Percentiles rank a stretch among this genome's conserved stretches.
These are phyloP conservation scores for Amanita polypyramis DNA, from an alignment of 768 basidiomycete species.

Conservation along the genomic window DNA sequence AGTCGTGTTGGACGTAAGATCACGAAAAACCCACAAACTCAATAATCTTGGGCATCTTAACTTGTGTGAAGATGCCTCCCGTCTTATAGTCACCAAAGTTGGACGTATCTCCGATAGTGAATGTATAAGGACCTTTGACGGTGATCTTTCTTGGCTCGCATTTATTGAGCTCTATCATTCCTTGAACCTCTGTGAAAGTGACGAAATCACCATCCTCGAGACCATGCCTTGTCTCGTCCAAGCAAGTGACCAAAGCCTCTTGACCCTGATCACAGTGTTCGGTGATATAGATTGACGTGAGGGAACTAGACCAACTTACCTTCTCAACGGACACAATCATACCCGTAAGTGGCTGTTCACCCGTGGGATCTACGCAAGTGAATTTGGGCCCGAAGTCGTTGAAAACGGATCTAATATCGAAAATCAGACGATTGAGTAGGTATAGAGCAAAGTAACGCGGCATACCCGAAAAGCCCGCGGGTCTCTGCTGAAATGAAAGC, in stretches of 20 bases:
- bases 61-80: conserved; percentile 95
- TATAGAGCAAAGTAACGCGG: not conserved
- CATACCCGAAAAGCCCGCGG: conserved; percentile 88
- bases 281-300: not conserved
- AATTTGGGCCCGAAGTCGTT: conserved; percentile 96
- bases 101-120: conserved; percentile 88
- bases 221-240: conserved; percentile 96
- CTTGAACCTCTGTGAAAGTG: conserved; percentile 92
- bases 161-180: conserved; percentile 85
- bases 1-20: conserved; percentile 2
- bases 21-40: conserved; percentile 63
- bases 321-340: conserved; percentile 95
- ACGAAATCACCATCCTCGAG: conserved; percentile 98
- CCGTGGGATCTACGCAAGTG: conserved; percentile 95
- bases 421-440: not conserved
- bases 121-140: conserved; percentile 97
- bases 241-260: conserved; percentile 90
- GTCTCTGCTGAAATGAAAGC: conserved; percentile 90
- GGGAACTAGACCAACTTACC: conserved; percentile 27
- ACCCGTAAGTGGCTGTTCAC: conserved; percentile 85
- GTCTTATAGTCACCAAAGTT: conserved; percentile 64
- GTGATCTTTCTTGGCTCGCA: conserved; percentile 87
- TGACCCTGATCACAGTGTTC: conserved; percentile 39
- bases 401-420: conserved; percentile 64
- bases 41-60: conserved; percentile 96